Conservation (phyloP, 495 filamentous ascomycete genomes). For the Lasiosphaeriaceae sp. region DNA sequence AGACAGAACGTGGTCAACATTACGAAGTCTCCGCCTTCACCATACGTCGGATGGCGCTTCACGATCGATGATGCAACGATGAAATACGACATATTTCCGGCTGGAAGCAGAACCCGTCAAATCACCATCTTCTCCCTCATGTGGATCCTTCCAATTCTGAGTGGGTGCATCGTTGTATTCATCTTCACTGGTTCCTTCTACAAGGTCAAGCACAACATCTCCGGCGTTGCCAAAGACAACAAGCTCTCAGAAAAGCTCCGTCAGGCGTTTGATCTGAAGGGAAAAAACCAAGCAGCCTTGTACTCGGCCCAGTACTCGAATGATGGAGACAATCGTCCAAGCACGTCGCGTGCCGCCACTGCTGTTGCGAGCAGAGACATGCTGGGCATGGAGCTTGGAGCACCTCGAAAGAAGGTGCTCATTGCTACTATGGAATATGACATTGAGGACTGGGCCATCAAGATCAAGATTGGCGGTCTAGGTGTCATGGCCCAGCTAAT, state of each 20-base stretch:
- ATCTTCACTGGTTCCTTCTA: slow-evolving; percentile 65
- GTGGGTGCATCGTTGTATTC: slow-evolving; percentile 50
- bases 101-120: slow-evolving; percentile 51
- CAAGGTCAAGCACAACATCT: slow-evolving; percentile 66
- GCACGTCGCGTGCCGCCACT: neutral
- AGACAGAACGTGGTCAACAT: slow-evolving; percentile 52
- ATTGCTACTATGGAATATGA: slow-evolving; percentile 69
- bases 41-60: slow-evolving; percentile 53
- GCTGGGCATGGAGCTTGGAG: neutral
- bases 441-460: slow-evolving; percentile 66
- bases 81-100: slow-evolving; percentile 44
- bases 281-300: slow-evolving; percentile 29
- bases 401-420: slow-evolving; percentile 42
- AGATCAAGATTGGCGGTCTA: slow-evolving; percentile 66
- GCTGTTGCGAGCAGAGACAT: neutral
- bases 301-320: neutral
- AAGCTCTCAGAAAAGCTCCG: slow-evolving; percentile 20
- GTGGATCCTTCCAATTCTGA: slow-evolving; percentile 49
- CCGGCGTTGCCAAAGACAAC: slow-evolving; percentile 49
- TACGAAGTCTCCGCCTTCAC: slow-evolving; percentile 49
- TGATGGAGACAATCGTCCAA: neutral
- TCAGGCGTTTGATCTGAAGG: slow-evolving; percentile 46
- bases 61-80: slow-evolving; percentile 50
- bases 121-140: slow-evolving; percentile 56
- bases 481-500: slow-evolving; percentile 68